Conservation (phyloP, 495 filamentous ascomycete genomes). For the Annulohypoxylon moriforme region DNA sequence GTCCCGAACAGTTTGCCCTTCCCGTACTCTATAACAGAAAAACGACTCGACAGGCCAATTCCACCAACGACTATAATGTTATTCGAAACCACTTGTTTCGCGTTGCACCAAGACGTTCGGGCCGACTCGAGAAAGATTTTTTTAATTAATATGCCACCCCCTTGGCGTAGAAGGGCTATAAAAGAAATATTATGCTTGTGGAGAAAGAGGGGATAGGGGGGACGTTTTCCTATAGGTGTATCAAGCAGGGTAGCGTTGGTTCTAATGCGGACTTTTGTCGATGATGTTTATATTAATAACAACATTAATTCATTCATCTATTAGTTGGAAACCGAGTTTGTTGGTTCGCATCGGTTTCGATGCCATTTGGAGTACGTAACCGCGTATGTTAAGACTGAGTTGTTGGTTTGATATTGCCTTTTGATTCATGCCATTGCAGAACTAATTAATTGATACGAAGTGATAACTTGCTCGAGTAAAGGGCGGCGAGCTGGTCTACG, state of each 20-base stretch:
- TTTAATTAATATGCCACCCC: neutral
- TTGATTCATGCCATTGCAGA: neutral
- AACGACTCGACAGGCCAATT: neutral
- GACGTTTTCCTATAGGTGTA: neutral
- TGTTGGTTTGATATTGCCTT: neutral
- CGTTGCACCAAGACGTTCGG: neutral
- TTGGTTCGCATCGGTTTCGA: neutral
- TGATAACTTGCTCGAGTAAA: neutral
- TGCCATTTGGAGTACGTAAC: neutral
- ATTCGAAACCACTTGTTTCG: neutral
- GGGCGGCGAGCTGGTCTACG: too few relatives aligned
- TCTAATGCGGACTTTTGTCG: neutral
- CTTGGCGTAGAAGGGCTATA: neutral
- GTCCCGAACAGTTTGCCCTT: neutral
- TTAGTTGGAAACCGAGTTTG: neutral
- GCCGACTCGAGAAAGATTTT: neutral
- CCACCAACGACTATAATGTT: too few relatives aligned
- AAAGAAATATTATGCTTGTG: conserved; percentile 5
- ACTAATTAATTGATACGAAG: neutral
- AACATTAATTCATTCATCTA: neutral
- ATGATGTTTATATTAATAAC: neutral
- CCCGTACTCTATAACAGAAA: neutral
- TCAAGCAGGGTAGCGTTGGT: neutral
- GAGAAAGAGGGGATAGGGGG: neutral
- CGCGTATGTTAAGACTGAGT: neutral